A percentile compares a stretch with the other conserved stretches of the same genome.
Evolutionary conservation across 169 alveolate genomes (phyloP).

Genomic region (Plasmodium chabaudi): DNA sequence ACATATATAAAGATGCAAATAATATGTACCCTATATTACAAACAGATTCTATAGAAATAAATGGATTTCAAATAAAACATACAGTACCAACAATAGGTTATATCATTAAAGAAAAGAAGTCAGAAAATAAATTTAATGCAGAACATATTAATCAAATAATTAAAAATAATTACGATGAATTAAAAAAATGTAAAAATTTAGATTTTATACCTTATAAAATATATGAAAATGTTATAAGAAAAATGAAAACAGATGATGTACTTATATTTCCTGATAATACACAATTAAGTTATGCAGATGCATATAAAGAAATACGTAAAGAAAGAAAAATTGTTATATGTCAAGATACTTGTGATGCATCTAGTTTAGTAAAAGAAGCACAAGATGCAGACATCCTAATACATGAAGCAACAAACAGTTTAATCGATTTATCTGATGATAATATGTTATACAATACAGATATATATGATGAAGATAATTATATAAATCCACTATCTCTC

Average conservation of each 20-base stretch:
- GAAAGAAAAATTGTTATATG: constrained; percentile 82
- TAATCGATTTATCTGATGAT: constrained; percentile 26
- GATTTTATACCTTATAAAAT: constrained; percentile 44
- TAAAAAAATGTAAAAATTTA: constrained; percentile 48
- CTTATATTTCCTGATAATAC: constrained; percentile 19
- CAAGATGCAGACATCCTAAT: constrained; percentile 83
- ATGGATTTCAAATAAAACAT: constrained; percentile 84
- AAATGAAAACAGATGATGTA: constrained; percentile 34
- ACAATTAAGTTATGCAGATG: constrained; percentile 23
- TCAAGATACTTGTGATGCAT: constrained; percentile 84
- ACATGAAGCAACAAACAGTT: constrained; percentile 84
- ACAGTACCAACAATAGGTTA: constrained; percentile 90
- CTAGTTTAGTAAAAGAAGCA: constrained; percentile 74
- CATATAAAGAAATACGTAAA: constrained; percentile 21
- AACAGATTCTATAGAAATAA: constrained; percentile 76
- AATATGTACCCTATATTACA: constrained; percentile 74
- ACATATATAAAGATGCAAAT: constrained; percentile 63
- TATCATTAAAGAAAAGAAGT: constrained; percentile 81
- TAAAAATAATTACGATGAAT: constrained; percentile 55
- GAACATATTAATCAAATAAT: constrained; percentile 73
- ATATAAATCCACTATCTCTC: background rate
- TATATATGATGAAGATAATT: background rate
- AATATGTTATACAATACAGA: background rate
- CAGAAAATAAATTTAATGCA: constrained; percentile 78
- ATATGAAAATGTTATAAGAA: constrained; percentile 54